phyloP scores from a whole-genome alignment of 208 protist genomes.

The Wallacemonas sp. region DNA sequence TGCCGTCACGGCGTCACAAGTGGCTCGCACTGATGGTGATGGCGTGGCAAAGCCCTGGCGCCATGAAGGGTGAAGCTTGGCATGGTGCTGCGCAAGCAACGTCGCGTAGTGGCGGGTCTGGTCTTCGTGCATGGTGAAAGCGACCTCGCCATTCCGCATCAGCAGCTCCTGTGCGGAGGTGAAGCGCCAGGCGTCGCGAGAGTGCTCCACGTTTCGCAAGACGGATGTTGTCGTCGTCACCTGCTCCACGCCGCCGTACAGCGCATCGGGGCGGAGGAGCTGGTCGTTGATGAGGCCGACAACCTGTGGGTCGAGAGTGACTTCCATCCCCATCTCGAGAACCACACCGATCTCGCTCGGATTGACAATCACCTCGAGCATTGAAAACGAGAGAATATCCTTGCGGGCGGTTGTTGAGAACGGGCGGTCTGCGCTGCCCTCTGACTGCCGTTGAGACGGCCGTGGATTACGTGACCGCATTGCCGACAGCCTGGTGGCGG shows the following conservation, averaged over 20 bases:
- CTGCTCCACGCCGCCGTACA: conserved; percentile 15
- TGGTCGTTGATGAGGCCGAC: conserved; percentile 52
- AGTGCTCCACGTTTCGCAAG: background rate
- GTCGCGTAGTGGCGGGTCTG: conserved; percentile 19
- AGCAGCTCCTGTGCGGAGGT: conserved; percentile 16
- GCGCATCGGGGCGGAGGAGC: conserved; percentile 34
- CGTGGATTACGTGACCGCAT: too few species aligned
- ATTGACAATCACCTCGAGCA: conserved; percentile 37
- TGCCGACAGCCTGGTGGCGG: too few species aligned
- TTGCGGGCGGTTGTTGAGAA: conserved; percentile 6
- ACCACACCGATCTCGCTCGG: conserved; percentile 30
- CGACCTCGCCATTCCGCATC: background rate
- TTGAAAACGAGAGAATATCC: conserved; percentile 52
- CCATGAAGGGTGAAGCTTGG: conserved; percentile 11
- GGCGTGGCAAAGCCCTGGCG: background rate
- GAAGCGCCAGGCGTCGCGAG: conserved; percentile 17
- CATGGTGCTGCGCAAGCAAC: conserved; percentile 20
- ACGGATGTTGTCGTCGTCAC: background rate
- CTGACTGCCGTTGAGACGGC: too few species aligned
- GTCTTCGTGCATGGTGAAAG: background rate
- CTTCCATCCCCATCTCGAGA: conserved; percentile 41
- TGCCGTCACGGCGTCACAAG: background rate
- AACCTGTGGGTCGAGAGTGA: conserved; percentile 45
- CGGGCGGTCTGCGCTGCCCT: too few species aligned
- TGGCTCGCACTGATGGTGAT: too few species aligned